Percentiles rank a stretch among this genome's conserved stretches.
phyloP scores from a whole-genome alignment of 208 protist species.

The Crithidia brevicula region DNA sequence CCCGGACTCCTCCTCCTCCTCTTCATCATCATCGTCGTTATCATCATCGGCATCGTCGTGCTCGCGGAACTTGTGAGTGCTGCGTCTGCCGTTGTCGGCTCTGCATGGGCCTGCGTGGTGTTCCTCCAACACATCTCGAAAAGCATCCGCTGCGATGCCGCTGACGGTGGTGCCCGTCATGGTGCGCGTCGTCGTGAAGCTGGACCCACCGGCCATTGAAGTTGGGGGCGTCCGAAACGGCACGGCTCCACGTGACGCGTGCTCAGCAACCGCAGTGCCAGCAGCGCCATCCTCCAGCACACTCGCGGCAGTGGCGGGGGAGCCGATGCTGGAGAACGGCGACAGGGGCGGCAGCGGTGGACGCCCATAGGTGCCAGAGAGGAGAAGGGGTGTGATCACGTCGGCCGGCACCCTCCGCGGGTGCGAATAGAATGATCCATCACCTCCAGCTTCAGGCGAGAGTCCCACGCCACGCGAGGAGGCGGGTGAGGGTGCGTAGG shows the following conservation, averaged over 20 bases:
- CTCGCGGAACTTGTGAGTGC: not conserved
- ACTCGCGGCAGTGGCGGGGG: not conserved
- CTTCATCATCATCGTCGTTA: not conserved
- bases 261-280: too few species aligned
- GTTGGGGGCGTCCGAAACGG: too few species aligned
- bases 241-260: too few species aligned
- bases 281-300: too few species aligned
- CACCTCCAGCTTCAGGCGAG: too few species aligned
- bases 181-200: not conserved
- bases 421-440: too few species aligned
- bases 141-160: not conserved
- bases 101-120: too few species aligned
- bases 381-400: not conserved
- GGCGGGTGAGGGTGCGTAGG: too few species aligned
- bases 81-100: too few species aligned
- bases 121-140: too few species aligned
- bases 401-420: not conserved
- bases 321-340: not conserved
- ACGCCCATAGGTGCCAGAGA: not conserved
- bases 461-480: too few species aligned
- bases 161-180: not conserved
- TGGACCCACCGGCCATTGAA: too few species aligned
- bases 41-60: not conserved
- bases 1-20: constrained; percentile 1
- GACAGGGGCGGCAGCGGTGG: not conserved